These are phyloP conservation scores for Exsudoporus frostii DNA, from an alignment of 768 basidiomycete genomes.

Conservation along the genomic window DNA sequence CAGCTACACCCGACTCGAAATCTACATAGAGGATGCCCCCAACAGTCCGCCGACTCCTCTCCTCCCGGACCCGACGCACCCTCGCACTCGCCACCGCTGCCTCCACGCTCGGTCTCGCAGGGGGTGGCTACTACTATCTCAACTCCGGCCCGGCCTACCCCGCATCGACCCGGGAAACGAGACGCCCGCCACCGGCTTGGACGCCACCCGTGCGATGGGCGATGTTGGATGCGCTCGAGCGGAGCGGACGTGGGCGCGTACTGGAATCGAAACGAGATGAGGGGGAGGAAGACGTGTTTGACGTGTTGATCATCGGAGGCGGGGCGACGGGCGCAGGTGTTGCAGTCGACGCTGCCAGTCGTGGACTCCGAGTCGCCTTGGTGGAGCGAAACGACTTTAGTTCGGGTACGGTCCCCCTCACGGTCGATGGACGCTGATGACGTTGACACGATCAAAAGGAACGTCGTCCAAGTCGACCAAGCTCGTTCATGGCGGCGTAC, in stretches of 20 bases:
- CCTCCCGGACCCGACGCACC: constrained; percentile 47
- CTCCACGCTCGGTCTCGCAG: constrained; percentile 50
- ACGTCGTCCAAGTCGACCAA: constrained; percentile 96
- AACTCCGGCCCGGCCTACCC: constrained; percentile 73
- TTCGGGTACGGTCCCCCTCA: constrained; percentile 50
- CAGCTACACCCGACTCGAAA: neutral
- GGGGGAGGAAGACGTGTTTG: constrained; percentile 57
- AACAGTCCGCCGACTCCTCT: constrained; percentile 29
- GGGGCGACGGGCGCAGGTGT: constrained; percentile 96
- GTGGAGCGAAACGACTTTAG: constrained; percentile 93
- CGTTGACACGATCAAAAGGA: neutral
- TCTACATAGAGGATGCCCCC: constrained; percentile 2
- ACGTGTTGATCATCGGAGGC: constrained; percentile 85
- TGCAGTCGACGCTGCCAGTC: constrained; percentile 91
- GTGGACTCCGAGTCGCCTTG: constrained; percentile 89
- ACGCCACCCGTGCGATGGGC: constrained; percentile 67
- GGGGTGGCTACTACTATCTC: constrained; percentile 66
- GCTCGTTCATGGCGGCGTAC: constrained; percentile 95
- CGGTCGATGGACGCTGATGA: too few species aligned
- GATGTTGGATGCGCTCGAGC: constrained; percentile 55
- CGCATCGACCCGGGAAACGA: constrained; percentile 56
- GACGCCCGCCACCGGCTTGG: constrained; percentile 78
- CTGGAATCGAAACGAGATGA: constrained; percentile 34
- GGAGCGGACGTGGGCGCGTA: neutral
- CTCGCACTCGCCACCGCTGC: constrained; percentile 52